Percentiles rank a stretch among this genome's conserved stretches.
Conservation (phyloP, 2,329 filamentous ascomycete genomes). For the Fusarium euwallaceae region DNA sequence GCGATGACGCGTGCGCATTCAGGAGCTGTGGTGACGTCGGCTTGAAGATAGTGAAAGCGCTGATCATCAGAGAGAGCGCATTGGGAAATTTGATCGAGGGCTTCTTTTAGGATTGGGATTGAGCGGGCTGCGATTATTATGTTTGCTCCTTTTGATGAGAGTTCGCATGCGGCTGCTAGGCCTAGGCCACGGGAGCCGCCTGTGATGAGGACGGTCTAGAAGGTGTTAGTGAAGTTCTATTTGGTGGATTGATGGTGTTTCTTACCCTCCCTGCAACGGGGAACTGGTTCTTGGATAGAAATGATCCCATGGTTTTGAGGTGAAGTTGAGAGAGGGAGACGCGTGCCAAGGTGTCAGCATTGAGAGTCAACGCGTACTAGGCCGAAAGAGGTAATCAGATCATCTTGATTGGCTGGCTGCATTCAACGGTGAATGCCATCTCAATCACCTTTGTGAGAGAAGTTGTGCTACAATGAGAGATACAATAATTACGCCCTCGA, state of each 20-base stretch:
- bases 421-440: not conserved
- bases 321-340: not conserved
- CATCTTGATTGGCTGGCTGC: not conserved
- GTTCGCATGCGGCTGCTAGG: constrained; percentile 28
- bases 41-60: constrained; percentile 22
- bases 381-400: not conserved
- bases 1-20: constrained; percentile 28
- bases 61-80: constrained; percentile 14
- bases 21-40: constrained; percentile 16
- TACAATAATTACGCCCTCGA: not conserved
- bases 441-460: not conserved
- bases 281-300: constrained; percentile 18
- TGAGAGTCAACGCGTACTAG: not conserved
- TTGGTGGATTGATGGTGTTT: fast-evolving
- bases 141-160: constrained; percentile 27
- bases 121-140: constrained; percentile 25
- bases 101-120: constrained; percentile 6
- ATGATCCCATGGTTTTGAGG: constrained; percentile 13
- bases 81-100: constrained; percentile 15
- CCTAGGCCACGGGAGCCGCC: constrained; percentile 33
- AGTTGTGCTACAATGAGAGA: not conserved
- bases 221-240: not conserved
- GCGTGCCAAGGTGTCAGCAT: constrained; percentile 26
- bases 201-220: constrained; percentile 28
- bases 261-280: constrained; percentile 24